A percentile compares a stretch with the other conserved stretches of the same genome.
These are phyloP conservation scores for Jasminum sambac DNA, from an alignment of 257 asterid species.

Conservation along the genomic window DNA sequence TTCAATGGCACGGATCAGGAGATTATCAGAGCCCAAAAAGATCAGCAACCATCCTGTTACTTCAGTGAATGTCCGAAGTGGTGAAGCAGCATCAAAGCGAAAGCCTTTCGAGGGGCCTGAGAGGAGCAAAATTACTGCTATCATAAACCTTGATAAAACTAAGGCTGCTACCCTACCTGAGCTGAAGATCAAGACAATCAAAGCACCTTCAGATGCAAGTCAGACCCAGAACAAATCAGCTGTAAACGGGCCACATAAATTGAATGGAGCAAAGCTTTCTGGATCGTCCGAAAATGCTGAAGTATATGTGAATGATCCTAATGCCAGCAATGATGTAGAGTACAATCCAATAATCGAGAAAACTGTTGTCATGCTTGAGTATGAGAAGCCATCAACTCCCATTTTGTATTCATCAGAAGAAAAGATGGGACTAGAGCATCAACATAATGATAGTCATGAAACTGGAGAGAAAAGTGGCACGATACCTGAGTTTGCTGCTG, in stretches of 20 bases:
- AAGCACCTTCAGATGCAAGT: conserved; percentile 32
- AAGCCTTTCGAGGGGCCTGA: conserved; percentile 65
- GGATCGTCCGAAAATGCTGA: conserved; percentile 35
- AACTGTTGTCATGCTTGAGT: conserved; percentile 72
- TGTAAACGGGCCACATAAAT: conserved; percentile 28
- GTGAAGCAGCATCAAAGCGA: conserved; percentile 49
- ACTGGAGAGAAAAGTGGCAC: conserved; percentile 33
- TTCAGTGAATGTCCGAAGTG: conserved; percentile 47
- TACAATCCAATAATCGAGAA: conserved; percentile 79
- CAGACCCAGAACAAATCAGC: conserved; percentile 38
- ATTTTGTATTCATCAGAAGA: conserved; percentile 38
- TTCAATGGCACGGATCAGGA: conserved; percentile 69
- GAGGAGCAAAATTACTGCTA: conserved; percentile 73
- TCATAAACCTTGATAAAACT: conserved; percentile 72
- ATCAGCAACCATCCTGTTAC: conserved; percentile 39
- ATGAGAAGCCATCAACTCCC: conserved; percentile 60
- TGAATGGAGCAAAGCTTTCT: conserved; percentile 35
- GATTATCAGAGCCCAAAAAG: conserved; percentile 83
- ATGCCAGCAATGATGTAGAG: conserved; percentile 46
- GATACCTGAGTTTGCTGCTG: conserved; percentile 35
- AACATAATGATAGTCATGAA: conserved; percentile 26
- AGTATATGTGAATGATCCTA: conserved; percentile 27
- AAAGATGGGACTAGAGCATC: conserved; percentile 28
- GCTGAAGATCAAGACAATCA: conserved; percentile 67
- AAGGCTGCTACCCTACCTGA: conserved; percentile 85